Evolutionary conservation across 352 stramenopile genomes (phyloP).

Genomic region (Globisporangium canariense): DNA sequence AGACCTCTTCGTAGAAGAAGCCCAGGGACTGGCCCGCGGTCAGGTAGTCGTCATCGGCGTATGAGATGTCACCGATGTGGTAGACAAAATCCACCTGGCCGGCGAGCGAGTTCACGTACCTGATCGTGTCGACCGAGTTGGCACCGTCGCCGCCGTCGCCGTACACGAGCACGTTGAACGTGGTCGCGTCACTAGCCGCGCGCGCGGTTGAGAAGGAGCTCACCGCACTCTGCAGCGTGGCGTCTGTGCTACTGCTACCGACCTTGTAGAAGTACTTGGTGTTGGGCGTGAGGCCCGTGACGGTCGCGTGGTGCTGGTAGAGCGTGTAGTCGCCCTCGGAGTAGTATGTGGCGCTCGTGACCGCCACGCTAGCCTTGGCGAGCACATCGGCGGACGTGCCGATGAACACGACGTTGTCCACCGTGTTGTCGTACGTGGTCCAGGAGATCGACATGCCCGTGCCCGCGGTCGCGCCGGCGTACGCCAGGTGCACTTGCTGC

Average conservation of each 20-base stretch:
- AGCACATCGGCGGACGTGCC: conserved; percentile 16
- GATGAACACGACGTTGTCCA: conserved; percentile 48
- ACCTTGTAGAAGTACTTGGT: conserved; percentile 50
- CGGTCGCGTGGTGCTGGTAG: conserved; percentile 29
- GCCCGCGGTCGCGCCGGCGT: conserved; percentile 35
- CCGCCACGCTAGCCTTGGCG: neutral
- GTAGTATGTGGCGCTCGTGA: conserved; percentile 29
- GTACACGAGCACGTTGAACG: conserved; percentile 52
- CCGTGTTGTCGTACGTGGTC: conserved; percentile 41
- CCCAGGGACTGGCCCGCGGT: conserved; percentile 16
- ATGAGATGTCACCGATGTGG: conserved; percentile 74
- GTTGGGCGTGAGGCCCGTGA: conserved; percentile 24
- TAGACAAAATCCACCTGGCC: conserved; percentile 52
- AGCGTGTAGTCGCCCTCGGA: conserved; percentile 44
- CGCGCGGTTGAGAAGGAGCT: conserved; percentile 22
- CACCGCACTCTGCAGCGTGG: conserved; percentile 25
- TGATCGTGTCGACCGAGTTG: conserved; percentile 31
- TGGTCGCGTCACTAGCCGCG: conserved; percentile 17
- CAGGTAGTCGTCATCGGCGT: conserved; percentile 30
- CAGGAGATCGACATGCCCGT: conserved; percentile 61
- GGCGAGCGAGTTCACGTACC: conserved; percentile 19
- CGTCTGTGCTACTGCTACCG: conserved; percentile 18
- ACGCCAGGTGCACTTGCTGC: conserved; percentile 60
- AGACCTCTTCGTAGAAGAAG: conserved; percentile 88
- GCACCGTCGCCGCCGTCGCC: conserved; percentile 45